Base-by-base conservation (phyloP, 257 asterid genomes). In the Misopates orontium region DNA sequence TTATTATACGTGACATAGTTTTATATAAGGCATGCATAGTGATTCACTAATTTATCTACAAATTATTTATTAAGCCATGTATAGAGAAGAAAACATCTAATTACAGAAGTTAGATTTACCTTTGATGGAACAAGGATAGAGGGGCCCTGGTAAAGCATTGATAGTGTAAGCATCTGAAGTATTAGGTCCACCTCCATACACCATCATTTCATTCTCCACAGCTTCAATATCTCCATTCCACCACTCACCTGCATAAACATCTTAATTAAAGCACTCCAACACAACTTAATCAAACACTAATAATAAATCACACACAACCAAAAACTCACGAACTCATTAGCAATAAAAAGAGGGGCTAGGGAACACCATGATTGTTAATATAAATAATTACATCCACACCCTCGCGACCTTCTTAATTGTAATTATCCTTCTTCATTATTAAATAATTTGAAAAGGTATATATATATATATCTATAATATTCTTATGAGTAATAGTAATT, bases 121-220 rank as follows among this genome's bases (percentile, higher is more conserved):
- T 77, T 83, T 73, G 59, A 56, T 47, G 59, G 98, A 84, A 50
- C 96, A 86, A 31, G 82, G 80, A 69, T 88, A 88, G 8, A 78
- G 62, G 0, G 96, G 95, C 12, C 96, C 98, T 3, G 98, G 98
- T 16, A 86, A 80, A 60, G 95, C 98, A 75, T 91, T 88, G 44
- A 91, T 84, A 73, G 96, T 91, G 69, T 88, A 91, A 32, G 96
- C 98, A 79, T 89, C 90, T 0, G 98, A 91, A 63, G 77, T 18
- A n/a, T 82, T 67, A 47, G 96, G 95, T 8, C 96, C 98, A 19
- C 76, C 88, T 3, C 98, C 96, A 41, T 81, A 73, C 11, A 77
- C 24, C 73, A 70, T 73, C 95, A 85, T 83, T 56, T 83, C 86
- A 0, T 59, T 70, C 72, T 84, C 94, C 3, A 91, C 80, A 9